phyloP scores from a whole-genome alignment of 2,329 filamentous ascomycete genomes.

The Venturia nashicola region DNA sequence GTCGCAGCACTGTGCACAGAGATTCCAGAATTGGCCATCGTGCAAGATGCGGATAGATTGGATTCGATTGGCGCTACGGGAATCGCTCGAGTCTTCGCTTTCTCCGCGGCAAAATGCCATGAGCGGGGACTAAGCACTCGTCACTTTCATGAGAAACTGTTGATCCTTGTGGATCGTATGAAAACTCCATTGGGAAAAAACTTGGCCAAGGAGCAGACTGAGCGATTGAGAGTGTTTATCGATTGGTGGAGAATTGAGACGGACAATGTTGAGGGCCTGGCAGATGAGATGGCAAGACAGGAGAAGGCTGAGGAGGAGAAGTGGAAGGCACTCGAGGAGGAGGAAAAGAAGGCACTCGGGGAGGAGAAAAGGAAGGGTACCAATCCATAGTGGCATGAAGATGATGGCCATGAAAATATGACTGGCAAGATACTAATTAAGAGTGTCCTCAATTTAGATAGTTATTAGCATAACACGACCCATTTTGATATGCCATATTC shows the following conservation, averaged over 20 bases:
- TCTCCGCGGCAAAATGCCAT: slow-evolving; percentile 50
- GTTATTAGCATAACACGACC: too few relatives aligned
- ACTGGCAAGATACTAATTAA: too few relatives aligned
- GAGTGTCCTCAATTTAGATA: too few relatives aligned
- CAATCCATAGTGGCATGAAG: too few relatives aligned
- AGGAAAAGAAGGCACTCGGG: background rate
- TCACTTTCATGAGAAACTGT: slow-evolving; percentile 68
- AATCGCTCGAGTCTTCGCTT: slow-evolving; percentile 67
- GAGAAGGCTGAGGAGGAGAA: background rate
- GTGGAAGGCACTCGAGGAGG: background rate
- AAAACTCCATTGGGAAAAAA: slow-evolving; percentile 41
- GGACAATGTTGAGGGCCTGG: background rate
- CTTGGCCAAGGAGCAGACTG: slow-evolving; percentile 37
- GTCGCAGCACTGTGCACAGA: background rate
- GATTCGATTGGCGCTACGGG: slow-evolving; percentile 84
- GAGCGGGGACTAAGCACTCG: slow-evolving; percentile 37
- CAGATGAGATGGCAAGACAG: background rate
- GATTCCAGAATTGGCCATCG: slow-evolving; percentile 62
- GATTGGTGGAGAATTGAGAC: slow-evolving; percentile 43
- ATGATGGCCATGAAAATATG: too few relatives aligned
- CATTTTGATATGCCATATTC: too few relatives aligned
- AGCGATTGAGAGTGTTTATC: slow-evolving; percentile 36
- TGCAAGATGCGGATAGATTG: slow-evolving; percentile 88
- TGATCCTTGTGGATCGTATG: slow-evolving; percentile 49
- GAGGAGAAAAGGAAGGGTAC: too few relatives aligned